phyloP scores from a whole-genome alignment of 23 red algal species.

The Gracilaria vermiculophylla region DNA sequence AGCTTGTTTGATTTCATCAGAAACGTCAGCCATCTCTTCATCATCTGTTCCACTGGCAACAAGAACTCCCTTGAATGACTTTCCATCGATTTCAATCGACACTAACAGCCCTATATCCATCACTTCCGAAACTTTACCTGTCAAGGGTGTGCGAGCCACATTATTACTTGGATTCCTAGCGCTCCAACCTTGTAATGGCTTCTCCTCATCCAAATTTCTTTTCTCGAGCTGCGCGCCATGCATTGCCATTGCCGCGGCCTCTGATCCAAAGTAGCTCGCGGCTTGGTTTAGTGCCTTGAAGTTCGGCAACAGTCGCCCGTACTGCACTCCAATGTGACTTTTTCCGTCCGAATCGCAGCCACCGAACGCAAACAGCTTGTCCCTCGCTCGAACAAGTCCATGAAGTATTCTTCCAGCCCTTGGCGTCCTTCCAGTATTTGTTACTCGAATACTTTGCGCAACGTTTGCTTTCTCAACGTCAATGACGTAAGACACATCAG shows the following conservation, averaged over 20 bases:
- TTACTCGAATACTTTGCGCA: slow-evolving; percentile 23
- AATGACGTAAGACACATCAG: slow-evolving; percentile 15
- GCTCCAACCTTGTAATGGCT: not conserved
- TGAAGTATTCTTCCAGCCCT: slow-evolving; percentile 43
- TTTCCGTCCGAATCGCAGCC: slow-evolving; percentile 30
- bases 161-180: not conserved
- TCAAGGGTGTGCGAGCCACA: not conserved
- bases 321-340: not conserved
- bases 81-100: slow-evolving; percentile 42
- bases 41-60: not conserved
- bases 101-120: slow-evolving; percentile 43
- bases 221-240: not conserved
- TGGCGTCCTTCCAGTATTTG: not conserved
- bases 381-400: slow-evolving; percentile 20
- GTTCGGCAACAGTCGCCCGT: slow-evolving; percentile 28
- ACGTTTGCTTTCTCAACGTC: slow-evolving; percentile 11
- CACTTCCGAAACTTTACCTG: slow-evolving; percentile 30
- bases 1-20: not conserved
- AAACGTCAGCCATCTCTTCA: not conserved
- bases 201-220: not conserved
- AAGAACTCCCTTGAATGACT: slow-evolving; percentile 55
- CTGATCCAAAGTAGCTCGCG: slow-evolving; percentile 30
- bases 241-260: slow-evolving; percentile 2
- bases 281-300: slow-evolving; percentile 11
- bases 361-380: slow-evolving; percentile 18